phyloP scores from a whole-genome alignment of 305 asterid genomes.

The Fraxinus baroniana region DNA sequence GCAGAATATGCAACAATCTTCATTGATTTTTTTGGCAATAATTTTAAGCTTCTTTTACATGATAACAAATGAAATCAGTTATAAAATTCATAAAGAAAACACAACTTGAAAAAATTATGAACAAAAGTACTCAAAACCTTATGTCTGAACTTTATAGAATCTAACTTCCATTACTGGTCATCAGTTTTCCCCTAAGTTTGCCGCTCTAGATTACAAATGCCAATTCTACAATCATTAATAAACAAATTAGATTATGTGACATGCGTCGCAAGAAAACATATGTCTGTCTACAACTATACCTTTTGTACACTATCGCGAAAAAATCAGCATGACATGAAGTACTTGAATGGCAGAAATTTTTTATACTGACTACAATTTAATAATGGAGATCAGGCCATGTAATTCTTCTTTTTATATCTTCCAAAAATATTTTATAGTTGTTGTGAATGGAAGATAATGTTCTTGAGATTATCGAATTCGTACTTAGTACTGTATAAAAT shows the following conservation, averaged over 20 bases:
- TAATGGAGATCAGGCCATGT: neutral
- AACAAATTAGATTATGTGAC: neutral
- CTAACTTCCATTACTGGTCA: neutral
- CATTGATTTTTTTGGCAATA: neutral
- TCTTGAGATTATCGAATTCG: slow-evolving; percentile 51
- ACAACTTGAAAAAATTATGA: neutral
- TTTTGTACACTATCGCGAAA: neutral
- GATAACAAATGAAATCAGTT: neutral
- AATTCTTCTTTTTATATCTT: slow-evolving; percentile 4
- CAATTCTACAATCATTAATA: neutral
- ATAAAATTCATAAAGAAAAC: neutral
- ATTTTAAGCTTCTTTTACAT: neutral
- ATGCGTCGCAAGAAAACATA: neutral
- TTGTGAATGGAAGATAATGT: slow-evolving; percentile 42
- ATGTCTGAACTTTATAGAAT: neutral
- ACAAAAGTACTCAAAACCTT: neutral
- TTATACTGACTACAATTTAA: neutral
- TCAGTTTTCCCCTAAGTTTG: neutral
- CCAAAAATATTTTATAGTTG: neutral
- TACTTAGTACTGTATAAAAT: slow-evolving; percentile 24
- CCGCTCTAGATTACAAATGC: neutral
- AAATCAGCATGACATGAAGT: neutral
- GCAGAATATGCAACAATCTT: neutral
- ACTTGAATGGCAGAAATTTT: neutral
- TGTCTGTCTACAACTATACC: neutral